Conservation (phyloP, 805 yeast species). For the Candida railenensis region DNA sequence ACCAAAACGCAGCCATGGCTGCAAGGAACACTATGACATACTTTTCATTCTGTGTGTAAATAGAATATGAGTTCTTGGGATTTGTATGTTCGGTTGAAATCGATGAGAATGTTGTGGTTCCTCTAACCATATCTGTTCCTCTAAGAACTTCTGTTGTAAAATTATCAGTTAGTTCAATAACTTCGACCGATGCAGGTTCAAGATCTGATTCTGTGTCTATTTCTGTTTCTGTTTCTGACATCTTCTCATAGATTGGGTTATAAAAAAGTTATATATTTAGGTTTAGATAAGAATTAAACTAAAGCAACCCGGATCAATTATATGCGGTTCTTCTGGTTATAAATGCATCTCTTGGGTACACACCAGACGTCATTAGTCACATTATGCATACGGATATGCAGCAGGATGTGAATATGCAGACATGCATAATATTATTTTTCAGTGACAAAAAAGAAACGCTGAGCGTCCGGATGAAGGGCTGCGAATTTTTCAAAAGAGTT, state of each 20-base stretch:
- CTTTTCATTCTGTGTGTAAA: constrained; percentile 28
- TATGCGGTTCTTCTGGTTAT: neutral
- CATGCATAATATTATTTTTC: too few relatives aligned
- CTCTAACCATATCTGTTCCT: neutral
- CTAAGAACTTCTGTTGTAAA: neutral
- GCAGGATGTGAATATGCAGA: too few relatives aligned
- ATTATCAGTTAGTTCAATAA: neutral
- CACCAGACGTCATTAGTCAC: neutral
- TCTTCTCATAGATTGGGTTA: too few relatives aligned
- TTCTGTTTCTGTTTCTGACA: neutral
- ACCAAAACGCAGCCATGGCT: constrained; percentile 55
- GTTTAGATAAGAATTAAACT: too few relatives aligned
- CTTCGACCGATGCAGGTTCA: neutral
- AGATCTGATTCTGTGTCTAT: too few relatives aligned
- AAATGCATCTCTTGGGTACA: neutral
- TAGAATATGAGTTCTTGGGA: neutral
- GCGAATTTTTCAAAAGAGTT: neutral
- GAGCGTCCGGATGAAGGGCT: too few relatives aligned
- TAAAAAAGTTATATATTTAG: too few relatives aligned
- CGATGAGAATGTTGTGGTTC: neutral
- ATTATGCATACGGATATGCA: neutral
- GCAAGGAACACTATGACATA: constrained; percentile 33
- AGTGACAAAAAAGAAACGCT: too few relatives aligned
- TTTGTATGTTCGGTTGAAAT: neutral
- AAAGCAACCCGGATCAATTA: too few relatives aligned